These are phyloP conservation scores for Nitzschia sp. DNA, from an alignment of 108 stramenopile genomes.

Conservation along the genomic window DNA sequence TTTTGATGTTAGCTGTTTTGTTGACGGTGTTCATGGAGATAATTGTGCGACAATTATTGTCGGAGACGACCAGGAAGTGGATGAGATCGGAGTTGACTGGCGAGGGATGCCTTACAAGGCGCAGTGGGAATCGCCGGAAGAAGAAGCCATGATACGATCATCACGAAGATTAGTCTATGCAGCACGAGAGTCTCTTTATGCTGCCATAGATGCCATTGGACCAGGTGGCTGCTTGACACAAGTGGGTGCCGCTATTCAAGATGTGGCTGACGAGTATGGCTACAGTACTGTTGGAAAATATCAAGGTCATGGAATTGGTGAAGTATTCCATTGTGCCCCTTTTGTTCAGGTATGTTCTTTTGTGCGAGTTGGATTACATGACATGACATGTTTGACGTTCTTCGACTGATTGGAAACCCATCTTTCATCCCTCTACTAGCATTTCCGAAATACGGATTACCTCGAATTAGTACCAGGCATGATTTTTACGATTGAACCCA, in stretches of 20 bases:
- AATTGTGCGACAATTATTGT: constrained; percentile 94
- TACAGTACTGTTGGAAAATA: constrained; percentile 84
- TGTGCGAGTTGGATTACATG: too few relatives aligned
- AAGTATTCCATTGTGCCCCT: constrained; percentile 90
- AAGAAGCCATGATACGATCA: constrained; percentile 47
- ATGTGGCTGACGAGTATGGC: constrained; percentile 81
- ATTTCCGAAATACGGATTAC: constrained; percentile 85
- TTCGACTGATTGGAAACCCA: too few relatives aligned
- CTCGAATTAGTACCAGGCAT: constrained; percentile 84
- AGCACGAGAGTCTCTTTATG: constrained; percentile 70
- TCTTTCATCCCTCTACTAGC: constrained; percentile 45
- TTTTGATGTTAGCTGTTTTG: constrained; percentile 91
- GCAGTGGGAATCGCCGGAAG: constrained; percentile 45
- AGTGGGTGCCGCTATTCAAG: constrained; percentile 90
- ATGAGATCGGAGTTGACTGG: constrained; percentile 56
- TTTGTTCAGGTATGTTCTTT: constrained; percentile 76
- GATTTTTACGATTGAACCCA: constrained; percentile 99
- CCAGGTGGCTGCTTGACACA: constrained; percentile 78
- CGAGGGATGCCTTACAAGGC: constrained; percentile 54
- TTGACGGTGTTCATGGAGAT: constrained; percentile 95
- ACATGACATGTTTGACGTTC: too few relatives aligned
- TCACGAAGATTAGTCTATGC: constrained; percentile 73
- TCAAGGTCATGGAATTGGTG: constrained; percentile 94
- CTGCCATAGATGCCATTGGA: constrained; percentile 58
- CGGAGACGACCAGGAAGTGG: constrained; percentile 66